Conservation (phyloP, 192 early-diverging fungal species). For the Piromyces sp. region DNA sequence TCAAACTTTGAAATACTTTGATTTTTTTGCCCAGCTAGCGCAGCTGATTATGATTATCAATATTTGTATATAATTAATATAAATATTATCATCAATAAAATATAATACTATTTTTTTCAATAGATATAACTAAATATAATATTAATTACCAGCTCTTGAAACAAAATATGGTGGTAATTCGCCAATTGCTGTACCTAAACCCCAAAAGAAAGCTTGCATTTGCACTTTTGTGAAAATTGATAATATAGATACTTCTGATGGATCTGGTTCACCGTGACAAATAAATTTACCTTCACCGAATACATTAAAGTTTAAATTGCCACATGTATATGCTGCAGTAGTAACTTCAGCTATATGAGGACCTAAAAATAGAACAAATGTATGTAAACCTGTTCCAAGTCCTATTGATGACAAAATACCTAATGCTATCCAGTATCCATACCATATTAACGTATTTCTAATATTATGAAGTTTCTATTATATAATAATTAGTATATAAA, state of each 20-base stretch:
- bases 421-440: conserved; percentile 71
- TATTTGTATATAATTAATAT: too few relatives aligned
- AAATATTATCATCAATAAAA: not conserved
- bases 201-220: conserved; percentile 78
- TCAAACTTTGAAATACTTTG: conserved; percentile 23
- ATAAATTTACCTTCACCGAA: conserved; percentile 39
- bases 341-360: conserved; percentile 86
- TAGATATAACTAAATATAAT: too few relatives aligned
- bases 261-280: not conserved
- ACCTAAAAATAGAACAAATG: conserved; percentile 84
- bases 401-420: conserved; percentile 83
- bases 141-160: conserved; percentile 55
- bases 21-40: conserved; percentile 30
- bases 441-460: conserved; percentile 37
- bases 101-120: too few relatives aligned
- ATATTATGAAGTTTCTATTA: not conserved
- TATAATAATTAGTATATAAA: too few relatives aligned
- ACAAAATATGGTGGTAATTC: conserved; percentile 93
- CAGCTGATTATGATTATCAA: conserved; percentile 15
- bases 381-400: conserved; percentile 83
- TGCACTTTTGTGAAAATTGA: conserved; percentile 51
- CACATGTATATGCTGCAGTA: conserved; percentile 66
- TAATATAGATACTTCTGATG: conserved; percentile 28
- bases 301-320: conserved; percentile 50
- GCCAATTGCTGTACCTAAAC: conserved; percentile 76